A percentile compares a stretch with the other conserved stretches of the same genome.
Evolutionary conservation across 495 filamentous ascomycete genomes (phyloP).

Genomic region (Neurospora sp.): DNA sequence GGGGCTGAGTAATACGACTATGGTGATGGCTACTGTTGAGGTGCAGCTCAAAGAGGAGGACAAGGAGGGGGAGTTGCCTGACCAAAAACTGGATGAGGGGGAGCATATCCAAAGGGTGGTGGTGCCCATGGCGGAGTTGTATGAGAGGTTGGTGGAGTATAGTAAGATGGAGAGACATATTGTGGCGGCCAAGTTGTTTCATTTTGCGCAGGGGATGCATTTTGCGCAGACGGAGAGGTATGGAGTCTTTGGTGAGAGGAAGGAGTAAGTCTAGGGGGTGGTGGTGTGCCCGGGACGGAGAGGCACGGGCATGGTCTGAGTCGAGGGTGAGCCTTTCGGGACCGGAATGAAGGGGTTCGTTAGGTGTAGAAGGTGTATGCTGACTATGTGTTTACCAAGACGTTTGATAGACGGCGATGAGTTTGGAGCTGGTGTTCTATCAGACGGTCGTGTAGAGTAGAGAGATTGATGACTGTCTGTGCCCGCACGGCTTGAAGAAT

Average conservation of each 20-base stretch:
- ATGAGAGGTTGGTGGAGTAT: conserved; percentile 37
- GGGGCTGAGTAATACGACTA: conserved; percentile 76
- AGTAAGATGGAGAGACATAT: conserved; percentile 24
- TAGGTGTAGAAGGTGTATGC: background rate
- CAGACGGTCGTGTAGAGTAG: background rate
- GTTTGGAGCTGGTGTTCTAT: background rate
- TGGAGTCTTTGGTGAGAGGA: conserved; percentile 6
- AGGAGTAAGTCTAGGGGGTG: background rate
- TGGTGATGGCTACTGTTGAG: conserved; percentile 69
- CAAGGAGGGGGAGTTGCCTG: conserved; percentile 29
- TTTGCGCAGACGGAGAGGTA: conserved; percentile 31
- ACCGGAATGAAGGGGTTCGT: too few species aligned
- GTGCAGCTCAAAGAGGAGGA: conserved; percentile 49
- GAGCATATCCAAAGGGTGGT: conserved; percentile 78
- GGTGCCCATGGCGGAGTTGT: conserved; percentile 51
- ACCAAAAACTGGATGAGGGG: conserved; percentile 66
- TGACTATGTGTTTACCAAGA: background rate
- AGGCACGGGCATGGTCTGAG: background rate
- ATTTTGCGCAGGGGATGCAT: conserved; percentile 34
- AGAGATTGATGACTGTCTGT: background rate
- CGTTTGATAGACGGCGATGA: background rate
- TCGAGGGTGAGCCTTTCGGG: too few species aligned
- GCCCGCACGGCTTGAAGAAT: background rate
- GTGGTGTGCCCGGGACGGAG: background rate
- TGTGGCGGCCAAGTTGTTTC: conserved; percentile 34